phyloP scores from a whole-genome alignment of 2,329 filamentous ascomycete genomes.

The Arthrobotrys iridis region DNA sequence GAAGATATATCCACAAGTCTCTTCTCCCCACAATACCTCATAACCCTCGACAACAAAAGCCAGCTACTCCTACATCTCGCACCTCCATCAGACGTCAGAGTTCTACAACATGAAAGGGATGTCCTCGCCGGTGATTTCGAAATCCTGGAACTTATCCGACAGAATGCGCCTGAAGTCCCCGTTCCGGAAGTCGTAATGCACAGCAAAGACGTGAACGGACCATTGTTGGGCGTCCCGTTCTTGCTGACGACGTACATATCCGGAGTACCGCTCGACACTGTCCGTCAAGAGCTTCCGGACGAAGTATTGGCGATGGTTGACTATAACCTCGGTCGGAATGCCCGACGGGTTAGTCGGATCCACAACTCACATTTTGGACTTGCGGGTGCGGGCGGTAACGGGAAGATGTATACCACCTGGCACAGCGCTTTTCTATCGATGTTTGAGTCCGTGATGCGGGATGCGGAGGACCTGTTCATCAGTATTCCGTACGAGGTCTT shows the following conservation, averaged over 20 bases:
- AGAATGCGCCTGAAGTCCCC: conserved; percentile 33
- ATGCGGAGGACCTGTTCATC: conserved; percentile 71
- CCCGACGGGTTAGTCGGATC: conserved; percentile 41
- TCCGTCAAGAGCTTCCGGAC: conserved; percentile 48
- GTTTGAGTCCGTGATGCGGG: conserved; percentile 68
- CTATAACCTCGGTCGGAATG: conserved; percentile 59
- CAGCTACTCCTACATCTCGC: conserved; percentile 31
- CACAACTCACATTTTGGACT: conserved; percentile 37
- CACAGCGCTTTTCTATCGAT: conserved; percentile 68
- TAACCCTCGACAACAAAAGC: conserved; percentile 44
- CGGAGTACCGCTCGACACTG: conserved; percentile 52
- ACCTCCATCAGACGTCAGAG: conserved; percentile 53
- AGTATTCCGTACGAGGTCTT: conserved; percentile 69
- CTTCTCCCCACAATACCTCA: conserved; percentile 44
- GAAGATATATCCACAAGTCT: conserved; percentile 25
- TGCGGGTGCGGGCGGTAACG: conserved; percentile 28
- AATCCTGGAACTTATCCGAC: conserved; percentile 52
- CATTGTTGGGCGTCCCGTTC: conserved; percentile 56
- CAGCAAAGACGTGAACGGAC: conserved; percentile 47
- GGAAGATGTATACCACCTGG: conserved; percentile 65
- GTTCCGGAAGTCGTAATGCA: conserved; percentile 54
- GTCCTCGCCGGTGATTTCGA: conserved; percentile 55
- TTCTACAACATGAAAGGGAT: conserved; percentile 56
- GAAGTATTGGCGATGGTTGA: conserved; percentile 52
- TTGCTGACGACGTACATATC: conserved; percentile 56